Evolutionary conservation across 2,329 filamentous ascomycete species (phyloP), one percentile per base, ranked within the genome.

Genomic region (Colletotrichum noveboracense): DNA sequence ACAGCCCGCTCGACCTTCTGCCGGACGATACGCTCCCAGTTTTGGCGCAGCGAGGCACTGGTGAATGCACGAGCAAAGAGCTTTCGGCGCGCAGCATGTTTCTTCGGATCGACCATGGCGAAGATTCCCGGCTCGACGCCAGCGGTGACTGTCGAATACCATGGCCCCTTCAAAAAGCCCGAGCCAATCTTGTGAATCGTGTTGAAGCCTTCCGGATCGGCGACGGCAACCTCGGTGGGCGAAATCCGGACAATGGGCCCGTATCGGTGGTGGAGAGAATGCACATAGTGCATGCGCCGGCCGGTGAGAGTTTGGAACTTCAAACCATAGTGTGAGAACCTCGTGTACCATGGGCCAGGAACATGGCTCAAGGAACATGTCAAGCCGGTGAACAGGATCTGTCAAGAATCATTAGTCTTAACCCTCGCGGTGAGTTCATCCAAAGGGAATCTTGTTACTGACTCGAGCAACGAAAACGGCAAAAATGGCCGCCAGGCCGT

Each of bases 241-340:
- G 66, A 71, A 10, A 81, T 76, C 30, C 80, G 79, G 18, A 82
- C 80, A 7, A 82, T 71, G 10, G 79, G 80, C 1, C 81, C 81
- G 76, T 92, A 91, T 58, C 80, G 82, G 65, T 85, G 78, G 79
- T 93, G 91, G 14, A 93, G 84, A 1, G 78, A 70, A 77, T 93
- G 91, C 30, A 93, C 86, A 76, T 92, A 92, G 60, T 83, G 80
- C 3, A 91, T 75, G 6, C 69, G 67, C 13, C 68, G 67, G 13
- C 72, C 72, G 12, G 34, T 62, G 13, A 75, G 61, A 12, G 26
- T 66, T 26, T 67, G 9, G 83, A 86, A 90, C 30, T 66, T 75
- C 52, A 71, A 61, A 9, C 12, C 61, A 21, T 71, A 28, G 55
- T 71, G 34, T 3, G 62, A 36, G 52, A 71, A 75, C 4, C 34